These are phyloP conservation scores for Rhizopogon sp. DNA, from an alignment of 768 basidiomycete species.

Conservation along the genomic window DNA sequence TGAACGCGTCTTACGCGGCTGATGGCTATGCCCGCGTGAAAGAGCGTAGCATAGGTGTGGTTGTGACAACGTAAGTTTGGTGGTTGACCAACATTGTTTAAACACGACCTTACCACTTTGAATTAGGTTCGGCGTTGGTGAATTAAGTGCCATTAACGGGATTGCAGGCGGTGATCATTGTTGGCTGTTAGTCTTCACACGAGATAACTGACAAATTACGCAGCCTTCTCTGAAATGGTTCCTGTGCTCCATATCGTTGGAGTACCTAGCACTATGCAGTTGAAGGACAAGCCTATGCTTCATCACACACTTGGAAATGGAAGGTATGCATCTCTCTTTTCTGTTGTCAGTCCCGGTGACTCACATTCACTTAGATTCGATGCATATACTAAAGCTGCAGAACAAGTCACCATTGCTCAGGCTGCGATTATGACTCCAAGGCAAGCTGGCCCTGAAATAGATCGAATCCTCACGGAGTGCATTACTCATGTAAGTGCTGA, in stretches of 20 bases:
- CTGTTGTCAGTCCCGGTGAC: neutral
- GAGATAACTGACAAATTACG: neutral
- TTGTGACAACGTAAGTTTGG: constrained; percentile 69
- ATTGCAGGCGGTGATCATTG: constrained; percentile 60
- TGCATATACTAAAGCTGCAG: constrained; percentile 71
- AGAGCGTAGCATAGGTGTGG: constrained; percentile 61
- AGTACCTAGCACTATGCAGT: constrained; percentile 68
- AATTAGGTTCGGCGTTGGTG: constrained; percentile 85
- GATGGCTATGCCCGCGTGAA: constrained; percentile 93
- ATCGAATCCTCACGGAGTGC: constrained; percentile 70
- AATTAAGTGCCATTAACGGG: constrained; percentile 82
- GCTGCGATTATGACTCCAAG: constrained; percentile 49
- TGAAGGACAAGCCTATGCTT: constrained; percentile 66
- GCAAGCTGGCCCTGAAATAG: constrained; percentile 66
- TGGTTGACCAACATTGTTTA: neutral
- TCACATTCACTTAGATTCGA: constrained; percentile 49
- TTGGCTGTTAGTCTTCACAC: neutral
- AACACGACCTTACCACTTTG: neutral
- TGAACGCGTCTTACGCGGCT: constrained; percentile 87
- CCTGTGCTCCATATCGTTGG: constrained; percentile 89
- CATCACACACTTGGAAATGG: constrained; percentile 90
- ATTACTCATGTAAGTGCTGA: constrained; percentile 40
- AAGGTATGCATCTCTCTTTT: constrained; percentile 31
- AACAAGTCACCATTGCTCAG: constrained; percentile 71
- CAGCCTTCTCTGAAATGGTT: constrained; percentile 83